Percentiles rank a stretch among this genome's conserved stretches.
These are phyloP conservation scores for Irpex sp. DNA, from an alignment of 1,284 basidiomycete genomes.

Conservation along the genomic window DNA sequence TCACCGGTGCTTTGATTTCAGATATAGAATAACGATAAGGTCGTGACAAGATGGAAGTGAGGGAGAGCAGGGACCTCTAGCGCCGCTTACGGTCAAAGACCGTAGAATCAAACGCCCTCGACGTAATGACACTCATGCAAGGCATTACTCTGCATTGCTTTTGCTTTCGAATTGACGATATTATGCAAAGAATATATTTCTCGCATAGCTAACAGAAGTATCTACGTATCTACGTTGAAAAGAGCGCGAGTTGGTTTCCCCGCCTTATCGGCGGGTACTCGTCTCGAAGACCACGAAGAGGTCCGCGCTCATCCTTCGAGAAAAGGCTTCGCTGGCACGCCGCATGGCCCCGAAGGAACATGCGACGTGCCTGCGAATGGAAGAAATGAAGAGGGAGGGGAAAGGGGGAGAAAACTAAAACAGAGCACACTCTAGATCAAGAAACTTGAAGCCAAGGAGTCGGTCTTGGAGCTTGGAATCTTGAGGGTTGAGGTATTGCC, in stretches of 20 bases:
- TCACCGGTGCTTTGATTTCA: too few relatives aligned
- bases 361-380: neutral
- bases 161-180: too few relatives aligned
- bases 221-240: neutral
- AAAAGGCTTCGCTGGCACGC: neutral
- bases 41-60: too few relatives aligned
- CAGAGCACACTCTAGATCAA: too few relatives aligned
- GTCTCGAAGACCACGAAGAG: constrained; percentile 9
- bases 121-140: too few relatives aligned
- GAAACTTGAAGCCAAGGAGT: neutral
- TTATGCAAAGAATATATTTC: too few relatives aligned
- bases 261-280: neutral
- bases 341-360: neutral
- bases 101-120: too few relatives aligned
- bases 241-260: constrained; percentile 8
- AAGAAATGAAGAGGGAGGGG: neutral
- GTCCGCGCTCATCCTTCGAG: constrained; percentile 4
- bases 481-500: too few relatives aligned
- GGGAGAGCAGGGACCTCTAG: too few relatives aligned
- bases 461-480: neutral
- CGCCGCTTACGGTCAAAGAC: too few relatives aligned
- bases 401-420: neutral
- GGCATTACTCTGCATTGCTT: too few relatives aligned
- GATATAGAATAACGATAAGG: too few relatives aligned
- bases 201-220: neutral